These are phyloP conservation scores for Rubroboletus pulcherrimus DNA, from an alignment of 768 basidiomycete genomes.

Conservation along the genomic window DNA sequence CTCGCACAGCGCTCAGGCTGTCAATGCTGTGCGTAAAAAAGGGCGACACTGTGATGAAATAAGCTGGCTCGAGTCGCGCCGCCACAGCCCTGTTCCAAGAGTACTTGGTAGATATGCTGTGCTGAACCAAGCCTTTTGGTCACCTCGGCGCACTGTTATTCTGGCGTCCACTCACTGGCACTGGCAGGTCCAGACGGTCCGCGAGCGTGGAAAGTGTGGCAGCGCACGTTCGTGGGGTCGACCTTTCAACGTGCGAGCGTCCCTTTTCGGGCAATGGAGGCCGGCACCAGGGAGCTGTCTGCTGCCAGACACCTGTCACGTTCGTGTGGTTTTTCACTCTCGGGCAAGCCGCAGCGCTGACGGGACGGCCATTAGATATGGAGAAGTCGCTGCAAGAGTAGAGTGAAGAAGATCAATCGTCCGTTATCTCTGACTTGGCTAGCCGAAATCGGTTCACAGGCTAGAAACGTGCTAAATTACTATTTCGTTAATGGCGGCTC, in stretches of 20 bases:
- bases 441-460: constrained; percentile 23
- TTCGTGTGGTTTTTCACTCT: constrained; percentile 6
- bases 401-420: constrained; percentile 1
- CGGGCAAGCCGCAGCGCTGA: background rate
- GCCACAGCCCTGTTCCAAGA: background rate
- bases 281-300: background rate
- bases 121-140: background rate
- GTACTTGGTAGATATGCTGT: background rate
- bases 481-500: constrained; percentile 9
- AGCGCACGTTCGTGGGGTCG: constrained; percentile 13
- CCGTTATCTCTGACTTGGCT: constrained; percentile 14
- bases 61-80: background rate
- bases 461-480: constrained; percentile 23
- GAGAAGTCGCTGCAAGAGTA: constrained; percentile 14
- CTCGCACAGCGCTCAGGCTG: background rate
- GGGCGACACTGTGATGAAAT: background rate
- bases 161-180: background rate
- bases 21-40: background rate
- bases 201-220: background rate
- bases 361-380: background rate
- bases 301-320: constrained; percentile 9
- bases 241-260: constrained; percentile 7
- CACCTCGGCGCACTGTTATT: background rate
- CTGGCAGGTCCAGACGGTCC: background rate
- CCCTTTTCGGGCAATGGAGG: background rate